Evolutionary conservation across 2,329 filamentous ascomycete species (phyloP).

Genomic region (Fusarium robinianum): DNA sequence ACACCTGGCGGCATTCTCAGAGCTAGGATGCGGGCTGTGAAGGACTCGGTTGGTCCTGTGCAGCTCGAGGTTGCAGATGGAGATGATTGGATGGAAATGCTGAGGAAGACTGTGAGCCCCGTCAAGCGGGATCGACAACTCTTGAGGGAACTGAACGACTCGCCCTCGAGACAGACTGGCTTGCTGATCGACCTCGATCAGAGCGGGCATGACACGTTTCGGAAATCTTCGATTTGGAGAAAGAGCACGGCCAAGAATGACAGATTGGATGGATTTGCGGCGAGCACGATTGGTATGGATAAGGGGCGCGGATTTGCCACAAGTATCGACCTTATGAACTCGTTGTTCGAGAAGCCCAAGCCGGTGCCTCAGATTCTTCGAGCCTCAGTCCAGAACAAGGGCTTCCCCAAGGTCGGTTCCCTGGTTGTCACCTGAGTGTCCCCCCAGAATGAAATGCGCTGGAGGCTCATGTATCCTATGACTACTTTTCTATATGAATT

Average conservation of each 20-base stretch:
- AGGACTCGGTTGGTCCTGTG: constrained; percentile 61
- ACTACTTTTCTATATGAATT: constrained; percentile 38
- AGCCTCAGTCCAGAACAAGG: constrained; percentile 59
- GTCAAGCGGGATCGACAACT: constrained; percentile 88
- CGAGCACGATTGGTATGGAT: constrained; percentile 41
- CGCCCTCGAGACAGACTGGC: constrained; percentile 44
- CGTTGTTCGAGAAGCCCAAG: constrained; percentile 78
- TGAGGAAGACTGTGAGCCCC: constrained; percentile 92
- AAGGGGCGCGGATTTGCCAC: constrained; percentile 75
- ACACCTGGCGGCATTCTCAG: constrained; percentile 66
- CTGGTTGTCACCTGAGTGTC: constrained; percentile 45
- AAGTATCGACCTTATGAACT: constrained; percentile 96
- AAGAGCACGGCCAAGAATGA: constrained; percentile 39
- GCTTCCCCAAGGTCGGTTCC: constrained; percentile 87
- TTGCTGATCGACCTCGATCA: constrained; percentile 36
- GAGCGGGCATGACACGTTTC: constrained; percentile 56
- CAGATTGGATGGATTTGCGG: constrained; percentile 36
- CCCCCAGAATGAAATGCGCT: constrained; percentile 29
- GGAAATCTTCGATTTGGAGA: constrained; percentile 44
- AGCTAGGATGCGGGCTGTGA: constrained; percentile 66
- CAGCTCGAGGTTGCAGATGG: constrained; percentile 67
- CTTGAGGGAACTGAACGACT: constrained; percentile 63
- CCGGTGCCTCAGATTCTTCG: constrained; percentile 59
- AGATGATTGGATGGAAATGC: constrained; percentile 91
- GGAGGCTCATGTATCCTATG: constrained; percentile 42